Percentiles rank a stretch among this genome's conserved stretches.
Evolutionary conservation across 2,329 filamentous ascomycete genomes (phyloP).

Genomic region (Hymenoscyphus albidus): DNA sequence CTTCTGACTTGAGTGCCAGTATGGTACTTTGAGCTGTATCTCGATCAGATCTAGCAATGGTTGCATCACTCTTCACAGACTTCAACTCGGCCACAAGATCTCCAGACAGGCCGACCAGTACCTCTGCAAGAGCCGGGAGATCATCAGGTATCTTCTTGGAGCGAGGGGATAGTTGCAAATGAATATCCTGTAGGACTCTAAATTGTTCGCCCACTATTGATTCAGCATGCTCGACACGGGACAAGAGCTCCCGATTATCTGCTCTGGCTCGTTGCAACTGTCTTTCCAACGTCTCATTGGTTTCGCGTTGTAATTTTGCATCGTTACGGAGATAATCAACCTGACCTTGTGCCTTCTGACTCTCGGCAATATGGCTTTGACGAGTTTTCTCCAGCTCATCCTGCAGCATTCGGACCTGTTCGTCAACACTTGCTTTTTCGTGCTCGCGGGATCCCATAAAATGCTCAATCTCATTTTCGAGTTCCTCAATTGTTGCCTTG

Average conservation of each 20-base stretch:
- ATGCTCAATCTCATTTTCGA: conserved; percentile 87
- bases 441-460: conserved; percentile 80
- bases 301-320: conserved; percentile 55
- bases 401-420: conserved; percentile 64
- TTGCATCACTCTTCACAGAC: conserved; percentile 55
- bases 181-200: conserved; percentile 54
- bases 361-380: conserved; percentile 54
- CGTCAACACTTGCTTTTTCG: conserved; percentile 67
- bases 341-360: conserved; percentile 57
- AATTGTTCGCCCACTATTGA: conserved; percentile 50
- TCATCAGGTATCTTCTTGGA: conserved; percentile 52
- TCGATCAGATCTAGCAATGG: conserved; percentile 59
- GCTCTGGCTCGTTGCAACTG: conserved; percentile 55
- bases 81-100: conserved; percentile 58
- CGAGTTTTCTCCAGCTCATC: conserved; percentile 64
- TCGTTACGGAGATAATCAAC: conserved; percentile 61
- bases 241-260: conserved; percentile 48
- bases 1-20: conserved; percentile 53
- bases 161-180: conserved; percentile 52
- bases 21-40: conserved; percentile 54
- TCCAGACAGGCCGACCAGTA: conserved; percentile 53
- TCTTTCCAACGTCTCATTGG: conserved; percentile 54
- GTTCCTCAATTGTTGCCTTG: conserved; percentile 76
- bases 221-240: conserved; percentile 48
- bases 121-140: conserved; percentile 54